Evolutionary conservation across 768 basidiomycete genomes (phyloP).

Genomic region (Cubamyces sp.): DNA sequence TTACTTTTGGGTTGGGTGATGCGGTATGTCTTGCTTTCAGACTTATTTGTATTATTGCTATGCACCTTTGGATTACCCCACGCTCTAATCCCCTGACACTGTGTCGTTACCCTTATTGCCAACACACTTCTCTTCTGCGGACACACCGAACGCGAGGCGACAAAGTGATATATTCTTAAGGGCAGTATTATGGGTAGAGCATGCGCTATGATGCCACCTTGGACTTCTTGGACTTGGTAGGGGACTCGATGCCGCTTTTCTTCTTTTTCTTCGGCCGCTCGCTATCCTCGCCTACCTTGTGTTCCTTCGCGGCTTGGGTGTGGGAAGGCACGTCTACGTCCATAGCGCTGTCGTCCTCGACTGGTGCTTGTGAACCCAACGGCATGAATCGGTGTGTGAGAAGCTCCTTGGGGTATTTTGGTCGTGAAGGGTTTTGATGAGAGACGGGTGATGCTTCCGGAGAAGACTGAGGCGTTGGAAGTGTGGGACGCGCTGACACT

Average conservation of each 20-base stretch:
- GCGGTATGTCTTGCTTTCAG: slow-evolving; percentile 15
- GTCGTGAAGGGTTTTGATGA: slow-evolving; percentile 57
- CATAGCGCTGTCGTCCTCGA: slow-evolving; percentile 31
- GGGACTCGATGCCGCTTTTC: slow-evolving; percentile 50
- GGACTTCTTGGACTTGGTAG: slow-evolving; percentile 44
- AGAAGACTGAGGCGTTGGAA: slow-evolving; percentile 31
- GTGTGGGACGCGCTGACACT: slow-evolving; percentile 52
- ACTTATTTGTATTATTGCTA: slow-evolving; percentile 32
- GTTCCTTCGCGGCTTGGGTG: not conserved
- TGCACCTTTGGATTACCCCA: slow-evolving; percentile 17
- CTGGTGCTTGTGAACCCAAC: slow-evolving; percentile 51
- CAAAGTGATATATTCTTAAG: no score
- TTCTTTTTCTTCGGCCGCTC: slow-evolving; percentile 41
- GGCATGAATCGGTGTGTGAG: slow-evolving; percentile 70
- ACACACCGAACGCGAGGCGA: not conserved
- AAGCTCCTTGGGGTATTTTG: slow-evolving; percentile 59
- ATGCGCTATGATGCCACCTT: slow-evolving; percentile 17
- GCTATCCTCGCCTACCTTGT: not conserved
- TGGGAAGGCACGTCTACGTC: slow-evolving; percentile 29
- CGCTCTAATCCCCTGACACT: slow-evolving; percentile 1
- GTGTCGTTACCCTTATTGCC: not conserved
- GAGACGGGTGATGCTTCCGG: slow-evolving; percentile 23
- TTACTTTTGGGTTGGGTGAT: not conserved
- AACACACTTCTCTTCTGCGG: not conserved
- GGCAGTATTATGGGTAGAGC: no score